A percentile compares a stretch with the other conserved stretches of the same genome.
Conservation (phyloP, 2,329 filamentous ascomycete species). For the Penicillium sclerotigenum region DNA sequence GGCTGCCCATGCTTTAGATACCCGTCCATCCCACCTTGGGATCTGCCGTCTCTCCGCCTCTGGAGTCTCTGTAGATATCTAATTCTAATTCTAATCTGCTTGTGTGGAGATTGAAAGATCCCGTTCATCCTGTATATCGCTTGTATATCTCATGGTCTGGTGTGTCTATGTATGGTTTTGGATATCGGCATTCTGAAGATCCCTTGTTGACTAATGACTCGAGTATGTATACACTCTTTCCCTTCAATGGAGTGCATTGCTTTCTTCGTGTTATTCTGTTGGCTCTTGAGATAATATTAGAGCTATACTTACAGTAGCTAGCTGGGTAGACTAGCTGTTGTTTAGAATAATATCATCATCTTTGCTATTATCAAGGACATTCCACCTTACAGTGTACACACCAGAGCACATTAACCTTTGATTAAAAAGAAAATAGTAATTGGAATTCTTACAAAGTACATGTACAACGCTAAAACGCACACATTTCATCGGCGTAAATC, state of each 20-base stretch:
- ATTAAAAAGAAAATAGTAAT: background rate
- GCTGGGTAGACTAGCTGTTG: background rate
- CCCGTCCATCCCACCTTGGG: slow-evolving; percentile 10
- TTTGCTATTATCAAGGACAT: background rate
- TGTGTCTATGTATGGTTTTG: background rate
- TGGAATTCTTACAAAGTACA: background rate
- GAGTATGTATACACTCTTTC: slow-evolving; percentile 10
- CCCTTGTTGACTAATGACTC: slow-evolving; percentile 8
- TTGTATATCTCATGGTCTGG: slow-evolving; percentile 3
- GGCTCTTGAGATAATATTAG: background rate
- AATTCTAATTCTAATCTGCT: slow-evolving; percentile 35
- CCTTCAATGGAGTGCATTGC: slow-evolving; percentile 33
- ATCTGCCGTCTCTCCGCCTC: slow-evolving; percentile 11
- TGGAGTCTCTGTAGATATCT: slow-evolving; percentile 32
- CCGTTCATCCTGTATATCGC: slow-evolving; percentile 14
- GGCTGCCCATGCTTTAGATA: too few species aligned
- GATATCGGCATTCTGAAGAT: background rate
- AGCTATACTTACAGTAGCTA: background rate
- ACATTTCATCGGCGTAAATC: background rate
- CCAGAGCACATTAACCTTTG: background rate
- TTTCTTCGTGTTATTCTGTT: slow-evolving; percentile 15
- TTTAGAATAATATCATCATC: background rate
- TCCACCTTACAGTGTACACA: background rate
- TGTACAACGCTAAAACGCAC: background rate
- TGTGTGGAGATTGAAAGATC: slow-evolving; percentile 6